Conservation (phyloP, 108 stramenopile genomes). For the Pseudonitzschia multiseries region DNA sequence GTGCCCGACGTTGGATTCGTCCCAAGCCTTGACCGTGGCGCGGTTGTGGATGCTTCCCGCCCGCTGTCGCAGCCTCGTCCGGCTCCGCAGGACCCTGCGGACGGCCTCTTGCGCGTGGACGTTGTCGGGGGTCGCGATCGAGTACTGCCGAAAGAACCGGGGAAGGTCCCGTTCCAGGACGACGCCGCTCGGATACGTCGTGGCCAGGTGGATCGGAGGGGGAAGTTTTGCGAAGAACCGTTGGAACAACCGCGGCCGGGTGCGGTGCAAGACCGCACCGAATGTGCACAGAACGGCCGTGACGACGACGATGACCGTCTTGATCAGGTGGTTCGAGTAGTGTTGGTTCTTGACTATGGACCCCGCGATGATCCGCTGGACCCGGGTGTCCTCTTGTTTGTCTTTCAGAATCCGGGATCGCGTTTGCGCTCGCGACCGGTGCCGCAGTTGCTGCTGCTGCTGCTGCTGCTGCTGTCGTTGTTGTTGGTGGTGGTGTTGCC, state of each 20-base stretch:
- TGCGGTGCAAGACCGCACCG: slow-evolving; percentile 14
- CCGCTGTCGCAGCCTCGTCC: slow-evolving; percentile 12
- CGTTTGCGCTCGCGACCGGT: neutral
- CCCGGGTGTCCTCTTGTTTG: slow-evolving; percentile 12
- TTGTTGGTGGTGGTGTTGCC: neutral
- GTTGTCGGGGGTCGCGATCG: slow-evolving; percentile 39
- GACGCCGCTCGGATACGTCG: slow-evolving; percentile 25
- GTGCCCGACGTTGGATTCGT: slow-evolving; percentile 13
- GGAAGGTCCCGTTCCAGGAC: slow-evolving; percentile 36
- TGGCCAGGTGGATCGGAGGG: slow-evolving; percentile 23
- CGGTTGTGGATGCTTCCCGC: neutral
- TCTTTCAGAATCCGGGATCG: slow-evolving; percentile 16
- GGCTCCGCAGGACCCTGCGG: slow-evolving; percentile 18
- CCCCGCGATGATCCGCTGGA: neutral
- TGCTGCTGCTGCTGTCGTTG: neutral
- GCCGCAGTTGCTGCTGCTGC: neutral
- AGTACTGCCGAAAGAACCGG: slow-evolving; percentile 35
- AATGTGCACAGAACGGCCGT: slow-evolving; percentile 24
- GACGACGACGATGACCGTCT: slow-evolving; percentile 15
- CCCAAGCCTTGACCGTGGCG: slow-evolving; percentile 30
- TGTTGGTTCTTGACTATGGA: neutral
- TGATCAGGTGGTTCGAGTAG: slow-evolving; percentile 5
- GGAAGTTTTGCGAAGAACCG: neutral
- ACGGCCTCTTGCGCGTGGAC: slow-evolving; percentile 21
- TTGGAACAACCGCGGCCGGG: slow-evolving; percentile 7